Evolutionary conservation across 306 rosid species (phyloP).

Genomic region (cucumber (Cucumis sativus)): Cucumber_9930_V3 NC_026655.2:10008501-10009000

Average conservation of each 20-base stretch:
- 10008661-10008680: not conserved
- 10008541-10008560: not conserved
- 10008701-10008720: conserved; percentile 41
- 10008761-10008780: conserved; percentile 75
- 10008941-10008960: not conserved
- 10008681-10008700: conserved; percentile 18
- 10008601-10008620: not conserved
- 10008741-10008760: conserved; percentile 56
- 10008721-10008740: conserved; percentile 52
- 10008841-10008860: conserved; percentile 79
- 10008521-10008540: not conserved
- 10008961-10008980: not conserved
- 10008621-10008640: not conserved
- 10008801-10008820: conserved; percentile 64
- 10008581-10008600: not conserved
- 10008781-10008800: conserved; percentile 54
- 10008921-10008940: conserved; percentile 46
- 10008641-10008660: too few relatives aligned
- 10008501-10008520: not conserved
- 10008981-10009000: not conserved
- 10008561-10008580: not conserved
- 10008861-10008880: conserved; percentile 72
- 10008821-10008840: conserved; percentile 54
- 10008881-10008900: conserved; percentile 66
- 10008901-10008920: conserved; percentile 66